Evolutionary conservation across 225 moss, liverwort and hornwort species (phyloP).

Genomic region (Bryoerythrophyllum caledonicum): DNA sequence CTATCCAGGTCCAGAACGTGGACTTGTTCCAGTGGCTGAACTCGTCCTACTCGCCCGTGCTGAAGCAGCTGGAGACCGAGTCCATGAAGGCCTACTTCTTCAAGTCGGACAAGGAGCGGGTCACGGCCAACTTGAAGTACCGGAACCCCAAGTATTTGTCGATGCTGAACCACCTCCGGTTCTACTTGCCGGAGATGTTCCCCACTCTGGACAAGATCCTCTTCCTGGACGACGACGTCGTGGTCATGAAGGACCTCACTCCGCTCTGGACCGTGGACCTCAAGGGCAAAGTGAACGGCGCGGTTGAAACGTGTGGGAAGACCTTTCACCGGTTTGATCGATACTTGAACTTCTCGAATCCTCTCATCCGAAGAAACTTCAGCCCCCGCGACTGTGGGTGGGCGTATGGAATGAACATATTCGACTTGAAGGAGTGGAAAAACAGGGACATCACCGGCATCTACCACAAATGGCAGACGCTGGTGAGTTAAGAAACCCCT

Average conservation of each 20-base stretch:
- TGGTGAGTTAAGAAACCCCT: conserved; percentile 42
- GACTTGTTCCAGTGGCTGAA: conserved; percentile 84
- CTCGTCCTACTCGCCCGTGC: conserved; percentile 73
- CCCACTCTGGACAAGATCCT: conserved; percentile 73
- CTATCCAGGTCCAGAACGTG: conserved; percentile 76
- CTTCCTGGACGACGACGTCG: conserved; percentile 82
- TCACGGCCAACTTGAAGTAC: conserved; percentile 69
- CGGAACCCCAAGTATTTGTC: conserved; percentile 90
- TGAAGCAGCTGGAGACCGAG: conserved; percentile 83
- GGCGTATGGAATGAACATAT: conserved; percentile 91
- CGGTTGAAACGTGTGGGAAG: conserved; percentile 85
- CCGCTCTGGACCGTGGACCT: conserved; percentile 72
- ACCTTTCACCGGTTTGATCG: conserved; percentile 77
- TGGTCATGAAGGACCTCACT: conserved; percentile 75
- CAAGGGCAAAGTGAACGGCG: conserved; percentile 78
- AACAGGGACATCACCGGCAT: conserved; percentile 69
- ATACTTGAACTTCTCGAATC: conserved; percentile 84
- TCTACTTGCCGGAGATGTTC: conserved; percentile 83
- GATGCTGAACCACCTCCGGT: conserved; percentile 83
- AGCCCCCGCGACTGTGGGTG: conserved; percentile 80
- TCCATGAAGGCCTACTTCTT: conserved; percentile 75
- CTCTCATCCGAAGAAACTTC: conserved; percentile 60
- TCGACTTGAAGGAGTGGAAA: conserved; percentile 82
- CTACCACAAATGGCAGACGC: conserved; percentile 79
- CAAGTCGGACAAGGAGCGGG: conserved; percentile 57